Conservation (phyloP, 805 yeast species). For the Metschnikowia colocasiae region DNA sequence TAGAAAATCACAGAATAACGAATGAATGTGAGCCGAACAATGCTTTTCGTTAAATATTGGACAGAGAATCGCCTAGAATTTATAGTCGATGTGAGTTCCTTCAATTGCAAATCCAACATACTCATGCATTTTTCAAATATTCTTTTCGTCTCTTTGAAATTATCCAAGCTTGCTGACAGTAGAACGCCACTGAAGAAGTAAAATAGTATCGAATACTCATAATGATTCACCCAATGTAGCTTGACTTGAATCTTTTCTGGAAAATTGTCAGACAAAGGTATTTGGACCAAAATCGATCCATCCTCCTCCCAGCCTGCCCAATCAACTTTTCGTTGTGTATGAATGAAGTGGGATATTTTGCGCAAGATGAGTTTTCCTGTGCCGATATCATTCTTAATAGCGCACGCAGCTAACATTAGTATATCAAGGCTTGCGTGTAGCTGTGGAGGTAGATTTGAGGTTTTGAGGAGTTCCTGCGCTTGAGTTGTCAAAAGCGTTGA, state of each 20-base stretch:
- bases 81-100: constrained; percentile 6
- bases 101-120: constrained; percentile 10
- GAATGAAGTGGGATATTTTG: constrained; percentile 14
- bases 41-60: constrained; percentile 9
- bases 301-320: constrained; percentile 30
- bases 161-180: constrained; percentile 7
- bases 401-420: constrained; percentile 22
- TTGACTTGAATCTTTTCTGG: constrained; percentile 17
- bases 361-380: constrained; percentile 24
- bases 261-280: constrained; percentile 2
- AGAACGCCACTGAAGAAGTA: constrained; percentile 42
- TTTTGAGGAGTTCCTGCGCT: constrained; percentile 13
- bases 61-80: constrained; percentile 7
- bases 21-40: constrained; percentile 28
- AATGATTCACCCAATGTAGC: constrained; percentile 40
- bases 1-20: constrained; percentile 28
- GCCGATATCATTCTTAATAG: constrained; percentile 25
- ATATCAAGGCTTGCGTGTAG: constrained; percentile 30
- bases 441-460: constrained; percentile 21
- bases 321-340: constrained; percentile 16
- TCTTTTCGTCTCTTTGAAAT: constrained; percentile 31
- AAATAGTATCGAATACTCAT: constrained; percentile 39
- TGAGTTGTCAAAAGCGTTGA: constrained; percentile 18
- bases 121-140: constrained; percentile 35
- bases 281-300: constrained; percentile 18